Evolutionary conservation across 305 asterid species (phyloP).

Genomic region (Plantago coronopus): DNA sequence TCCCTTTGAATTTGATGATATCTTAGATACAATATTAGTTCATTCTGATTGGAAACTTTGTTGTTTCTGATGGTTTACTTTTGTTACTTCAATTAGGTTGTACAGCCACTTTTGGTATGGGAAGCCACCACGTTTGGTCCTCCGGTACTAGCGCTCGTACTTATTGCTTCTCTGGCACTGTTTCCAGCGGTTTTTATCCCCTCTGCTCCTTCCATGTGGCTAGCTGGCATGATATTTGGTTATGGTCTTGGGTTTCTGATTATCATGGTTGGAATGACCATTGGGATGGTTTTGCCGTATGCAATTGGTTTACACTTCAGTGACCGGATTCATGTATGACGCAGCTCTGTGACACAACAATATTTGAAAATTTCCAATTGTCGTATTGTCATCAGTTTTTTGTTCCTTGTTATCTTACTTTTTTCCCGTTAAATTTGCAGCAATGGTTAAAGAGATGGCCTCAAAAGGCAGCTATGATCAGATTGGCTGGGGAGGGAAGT

Average conservation of each 20-base stretch:
- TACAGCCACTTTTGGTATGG: slow-evolving; percentile 57
- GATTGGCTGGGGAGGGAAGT: slow-evolving; percentile 69
- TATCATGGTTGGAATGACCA: slow-evolving; percentile 70
- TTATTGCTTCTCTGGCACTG: slow-evolving; percentile 66
- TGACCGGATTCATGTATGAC: slow-evolving; percentile 60
- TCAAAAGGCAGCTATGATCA: slow-evolving; percentile 52
- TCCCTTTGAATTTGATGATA: not conserved
- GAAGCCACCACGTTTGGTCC: slow-evolving; percentile 78
- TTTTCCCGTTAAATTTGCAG: slow-evolving; percentile 28
- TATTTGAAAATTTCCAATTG: not conserved
- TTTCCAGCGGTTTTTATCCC: slow-evolving; percentile 63
- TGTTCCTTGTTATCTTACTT: slow-evolving; percentile 4
- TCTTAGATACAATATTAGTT: not conserved
- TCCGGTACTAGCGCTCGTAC: slow-evolving; percentile 60
- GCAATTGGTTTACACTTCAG: slow-evolving; percentile 58
- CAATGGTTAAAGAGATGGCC: slow-evolving; percentile 88
- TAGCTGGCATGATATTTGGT: slow-evolving; percentile 83
- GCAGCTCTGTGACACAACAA: not conserved
- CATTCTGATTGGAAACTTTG: not conserved
- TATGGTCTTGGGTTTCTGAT: slow-evolving; percentile 71
- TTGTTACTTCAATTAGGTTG: slow-evolving; percentile 36
- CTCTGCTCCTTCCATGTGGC: slow-evolving; percentile 87
- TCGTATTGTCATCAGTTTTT: not conserved
- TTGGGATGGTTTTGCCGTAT: slow-evolving; percentile 68
- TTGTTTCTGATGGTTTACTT: slow-evolving; percentile 18